phyloP scores from a whole-genome alignment of 371 early-diverging fungal genomes.

The Zopfochytrium polystomum region DNA sequence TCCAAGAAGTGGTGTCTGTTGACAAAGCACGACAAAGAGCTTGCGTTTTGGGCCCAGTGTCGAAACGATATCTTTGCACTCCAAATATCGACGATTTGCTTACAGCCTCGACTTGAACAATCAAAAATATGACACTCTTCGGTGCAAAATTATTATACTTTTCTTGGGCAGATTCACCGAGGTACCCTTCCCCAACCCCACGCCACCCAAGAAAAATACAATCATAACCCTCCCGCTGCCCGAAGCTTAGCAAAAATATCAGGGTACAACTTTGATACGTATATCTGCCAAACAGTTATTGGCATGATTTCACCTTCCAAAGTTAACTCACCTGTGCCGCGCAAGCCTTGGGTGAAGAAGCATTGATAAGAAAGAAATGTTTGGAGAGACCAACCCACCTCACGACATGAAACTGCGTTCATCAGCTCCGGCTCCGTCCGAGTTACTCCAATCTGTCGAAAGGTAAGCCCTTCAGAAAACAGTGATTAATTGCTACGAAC shows the following conservation, averaged over 20 bases:
- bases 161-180: too few relatives aligned
- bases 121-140: too few relatives aligned
- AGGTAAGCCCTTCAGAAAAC: neutral
- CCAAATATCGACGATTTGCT: conserved; percentile 20
- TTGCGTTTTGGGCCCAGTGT: conserved; percentile 7
- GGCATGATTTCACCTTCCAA: too few relatives aligned
- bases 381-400: conserved; percentile 25
- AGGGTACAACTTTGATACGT: conserved; percentile 11
- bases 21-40: neutral
- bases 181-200: too few relatives aligned
- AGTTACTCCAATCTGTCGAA: conserved; percentile 21
- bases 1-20: conserved; percentile 21
- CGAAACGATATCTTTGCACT: conserved; percentile 20
- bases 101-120: too few relatives aligned
- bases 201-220: too few relatives aligned
- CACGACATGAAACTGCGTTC: conserved; percentile 76
- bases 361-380: neutral
- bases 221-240: conserved; percentile 1
- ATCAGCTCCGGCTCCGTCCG: conserved; percentile 87
- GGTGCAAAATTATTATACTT: too few relatives aligned
- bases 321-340: too few relatives aligned
- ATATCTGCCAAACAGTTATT: too few relatives aligned
- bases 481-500: conserved; percentile 37
- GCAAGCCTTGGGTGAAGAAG: conserved; percentile 27
- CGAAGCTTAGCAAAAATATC: conserved; percentile 14